A percentile compares a stretch with the other conserved stretches of the same genome.
These are phyloP conservation scores for Pestalotiopsis sp. DNA, from an alignment of 2,329 filamentous ascomycete species.

Conservation along the genomic window DNA sequence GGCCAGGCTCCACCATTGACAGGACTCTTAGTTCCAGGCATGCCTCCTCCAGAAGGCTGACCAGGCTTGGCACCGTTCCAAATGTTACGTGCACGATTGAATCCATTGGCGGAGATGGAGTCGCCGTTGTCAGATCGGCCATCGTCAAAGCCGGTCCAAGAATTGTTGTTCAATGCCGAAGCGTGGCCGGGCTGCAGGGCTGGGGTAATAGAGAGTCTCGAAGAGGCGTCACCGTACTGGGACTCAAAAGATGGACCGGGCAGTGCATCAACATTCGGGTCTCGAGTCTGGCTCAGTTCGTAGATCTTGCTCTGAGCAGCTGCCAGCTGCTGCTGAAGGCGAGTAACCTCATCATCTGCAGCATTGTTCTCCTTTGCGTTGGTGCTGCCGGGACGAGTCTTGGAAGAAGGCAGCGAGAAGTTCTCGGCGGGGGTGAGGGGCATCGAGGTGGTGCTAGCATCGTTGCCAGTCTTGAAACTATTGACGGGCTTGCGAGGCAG, in stretches of 20 bases:
- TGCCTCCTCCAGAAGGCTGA: constrained; percentile 26
- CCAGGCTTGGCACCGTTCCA: constrained; percentile 54
- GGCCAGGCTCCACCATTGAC: constrained; percentile 50
- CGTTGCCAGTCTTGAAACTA: not conserved
- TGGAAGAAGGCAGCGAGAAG: constrained; percentile 50
- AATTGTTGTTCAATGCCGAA: constrained; percentile 36
- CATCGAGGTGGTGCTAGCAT: constrained; percentile 59
- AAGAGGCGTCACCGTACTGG: constrained; percentile 24
- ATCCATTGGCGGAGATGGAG: constrained; percentile 50
- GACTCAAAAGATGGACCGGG: constrained; percentile 38
- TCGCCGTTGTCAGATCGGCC: constrained; percentile 61
- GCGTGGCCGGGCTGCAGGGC: not conserved
- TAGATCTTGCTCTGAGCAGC: constrained; percentile 72
- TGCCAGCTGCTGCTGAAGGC: constrained; percentile 72
- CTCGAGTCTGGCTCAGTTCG: constrained; percentile 67
- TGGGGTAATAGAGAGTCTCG: constrained; percentile 20
- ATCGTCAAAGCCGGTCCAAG: constrained; percentile 60
- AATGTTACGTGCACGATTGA: constrained; percentile 57
- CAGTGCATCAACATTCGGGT: constrained; percentile 61
- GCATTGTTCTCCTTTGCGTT: constrained; percentile 44
- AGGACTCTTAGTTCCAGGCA: constrained; percentile 36
- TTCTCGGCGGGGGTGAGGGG: constrained; percentile 66
- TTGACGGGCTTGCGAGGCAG: not conserved
- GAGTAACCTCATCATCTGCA: constrained; percentile 62
- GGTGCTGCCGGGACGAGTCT: constrained; percentile 57